Evolutionary conservation across 2,329 filamentous ascomycete species (phyloP).

Genomic region (Aspergillus sclerotialis): DNA sequence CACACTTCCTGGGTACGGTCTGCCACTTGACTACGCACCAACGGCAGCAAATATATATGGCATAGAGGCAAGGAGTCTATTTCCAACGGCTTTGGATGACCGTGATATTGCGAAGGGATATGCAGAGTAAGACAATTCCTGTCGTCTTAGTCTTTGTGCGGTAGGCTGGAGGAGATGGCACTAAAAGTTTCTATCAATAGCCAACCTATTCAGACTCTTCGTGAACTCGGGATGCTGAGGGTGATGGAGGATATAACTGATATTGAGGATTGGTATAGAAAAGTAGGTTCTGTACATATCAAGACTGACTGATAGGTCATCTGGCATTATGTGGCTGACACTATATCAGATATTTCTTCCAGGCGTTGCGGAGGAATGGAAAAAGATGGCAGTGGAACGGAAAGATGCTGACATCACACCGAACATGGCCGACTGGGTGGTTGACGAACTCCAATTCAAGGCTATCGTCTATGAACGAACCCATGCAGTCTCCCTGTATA

Average conservation of each 20-base stretch:
- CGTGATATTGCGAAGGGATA: constrained; percentile 22
- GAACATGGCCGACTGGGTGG: constrained; percentile 32
- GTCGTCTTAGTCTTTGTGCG: not conserved
- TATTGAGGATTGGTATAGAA: constrained; percentile 33
- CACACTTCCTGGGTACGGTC: constrained; percentile 26
- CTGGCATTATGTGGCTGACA: constrained; percentile 1
- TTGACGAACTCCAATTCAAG: constrained; percentile 47
- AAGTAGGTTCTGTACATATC: constrained; percentile 12
- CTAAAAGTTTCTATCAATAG: constrained; percentile 6
- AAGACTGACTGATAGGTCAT: not conserved
- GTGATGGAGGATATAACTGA: constrained; percentile 37
- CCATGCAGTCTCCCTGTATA: constrained; percentile 39
- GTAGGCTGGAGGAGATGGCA: not conserved
- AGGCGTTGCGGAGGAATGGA: constrained; percentile 23
- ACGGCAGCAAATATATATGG: constrained; percentile 21
- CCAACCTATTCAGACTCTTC: constrained; percentile 23
- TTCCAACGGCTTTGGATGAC: constrained; percentile 27
- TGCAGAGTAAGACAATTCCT: constrained; percentile 15
- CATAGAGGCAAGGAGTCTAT: constrained; percentile 20
- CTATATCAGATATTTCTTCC: constrained; percentile 25
- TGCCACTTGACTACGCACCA: constrained; percentile 21
- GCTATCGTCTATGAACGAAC: constrained; percentile 38
- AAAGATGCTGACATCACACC: constrained; percentile 22
- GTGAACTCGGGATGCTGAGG: constrained; percentile 32
- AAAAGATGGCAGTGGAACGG: constrained; percentile 13